phyloP scores from a whole-genome alignment of 2,329 filamentous ascomycete species.

The Ploettnerulaceae sp. region DNA sequence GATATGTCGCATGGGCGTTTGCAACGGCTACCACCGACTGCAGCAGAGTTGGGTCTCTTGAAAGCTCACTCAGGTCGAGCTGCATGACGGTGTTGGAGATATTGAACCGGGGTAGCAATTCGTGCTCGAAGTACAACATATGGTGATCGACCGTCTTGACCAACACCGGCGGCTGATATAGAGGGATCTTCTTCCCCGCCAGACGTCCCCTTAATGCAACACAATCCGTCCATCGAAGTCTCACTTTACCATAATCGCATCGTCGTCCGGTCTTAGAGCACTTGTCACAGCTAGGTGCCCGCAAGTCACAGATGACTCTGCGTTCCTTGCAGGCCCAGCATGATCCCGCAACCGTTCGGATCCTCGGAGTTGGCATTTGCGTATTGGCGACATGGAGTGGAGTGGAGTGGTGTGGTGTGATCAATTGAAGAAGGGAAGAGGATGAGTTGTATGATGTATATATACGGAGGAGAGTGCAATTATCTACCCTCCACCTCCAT shows the following conservation, averaged over 20 bases:
- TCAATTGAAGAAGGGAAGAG: neutral
- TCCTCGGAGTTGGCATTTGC: conserved; percentile 25
- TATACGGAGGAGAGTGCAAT: too few species aligned
- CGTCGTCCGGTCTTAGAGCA: conserved; percentile 32
- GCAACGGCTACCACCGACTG: conserved; percentile 27
- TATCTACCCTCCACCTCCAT: too few species aligned
- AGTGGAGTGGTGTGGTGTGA: too few species aligned
- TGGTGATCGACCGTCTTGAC: conserved; percentile 30
- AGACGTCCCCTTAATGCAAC: conserved; percentile 35
- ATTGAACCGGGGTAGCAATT: conserved; percentile 30
- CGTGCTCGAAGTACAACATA: conserved; percentile 30
- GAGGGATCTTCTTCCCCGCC: conserved; percentile 31
- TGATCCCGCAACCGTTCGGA: conserved; percentile 37
- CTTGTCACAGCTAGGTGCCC: conserved; percentile 36
- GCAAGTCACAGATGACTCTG: conserved; percentile 41
- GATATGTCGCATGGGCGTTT: conserved; percentile 28
- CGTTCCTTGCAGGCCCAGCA: conserved; percentile 44
- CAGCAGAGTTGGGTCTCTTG: conserved; percentile 25
- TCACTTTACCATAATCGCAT: conserved; percentile 38
- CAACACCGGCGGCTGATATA: conserved; percentile 28
- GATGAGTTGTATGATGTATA: neutral
- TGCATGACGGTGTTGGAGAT: conserved; percentile 26
- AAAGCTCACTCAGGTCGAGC: conserved; percentile 25
- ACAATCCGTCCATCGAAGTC: conserved; percentile 39
- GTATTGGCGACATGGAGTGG: conserved; percentile 17